These are phyloP conservation scores for Medicago lupulina DNA, from an alignment of 306 rosid species.

Conservation along the genomic window DNA sequence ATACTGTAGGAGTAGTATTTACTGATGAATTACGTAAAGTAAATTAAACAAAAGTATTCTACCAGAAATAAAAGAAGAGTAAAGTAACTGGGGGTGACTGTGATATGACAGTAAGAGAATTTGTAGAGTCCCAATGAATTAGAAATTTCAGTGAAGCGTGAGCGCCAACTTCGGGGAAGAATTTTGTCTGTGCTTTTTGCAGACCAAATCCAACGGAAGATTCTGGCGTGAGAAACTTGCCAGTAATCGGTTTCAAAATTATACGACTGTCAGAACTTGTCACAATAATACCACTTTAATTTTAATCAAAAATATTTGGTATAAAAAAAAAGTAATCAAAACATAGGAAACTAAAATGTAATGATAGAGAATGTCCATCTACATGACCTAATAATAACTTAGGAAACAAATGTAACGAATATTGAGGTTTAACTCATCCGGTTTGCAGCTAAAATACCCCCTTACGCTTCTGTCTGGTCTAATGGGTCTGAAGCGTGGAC, in stretches of 20 bases:
- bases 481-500: too few relatives aligned
- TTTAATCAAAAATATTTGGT: too few relatives aligned
- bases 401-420: too few relatives aligned
- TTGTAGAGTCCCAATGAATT: constrained; percentile 44
- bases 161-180: constrained; percentile 60
- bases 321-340: too few relatives aligned
- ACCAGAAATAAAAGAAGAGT: not conserved
- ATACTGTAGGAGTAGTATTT: too few relatives aligned
- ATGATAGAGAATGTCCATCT: too few relatives aligned
- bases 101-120: constrained; percentile 29
- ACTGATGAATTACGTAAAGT: too few relatives aligned
- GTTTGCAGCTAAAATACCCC: too few relatives aligned
- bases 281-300: not conserved
- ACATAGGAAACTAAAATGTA: too few relatives aligned
- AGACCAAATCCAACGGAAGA: constrained; percentile 65
- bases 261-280: constrained; percentile 25
- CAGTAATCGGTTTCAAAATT: constrained; percentile 46
- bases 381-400: too few relatives aligned
- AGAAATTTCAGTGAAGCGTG: constrained; percentile 64
- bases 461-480: too few relatives aligned
- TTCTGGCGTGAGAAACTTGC: constrained; percentile 61
- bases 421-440: too few relatives aligned
- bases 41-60: not conserved
- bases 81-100: constrained; percentile 6
- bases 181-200: constrained; percentile 39